Evolutionary conservation across 192 early-diverging fungal species (phyloP), one percentile per base, ranked within the genome.

Genomic region (Thamnidium elegans): DNA sequence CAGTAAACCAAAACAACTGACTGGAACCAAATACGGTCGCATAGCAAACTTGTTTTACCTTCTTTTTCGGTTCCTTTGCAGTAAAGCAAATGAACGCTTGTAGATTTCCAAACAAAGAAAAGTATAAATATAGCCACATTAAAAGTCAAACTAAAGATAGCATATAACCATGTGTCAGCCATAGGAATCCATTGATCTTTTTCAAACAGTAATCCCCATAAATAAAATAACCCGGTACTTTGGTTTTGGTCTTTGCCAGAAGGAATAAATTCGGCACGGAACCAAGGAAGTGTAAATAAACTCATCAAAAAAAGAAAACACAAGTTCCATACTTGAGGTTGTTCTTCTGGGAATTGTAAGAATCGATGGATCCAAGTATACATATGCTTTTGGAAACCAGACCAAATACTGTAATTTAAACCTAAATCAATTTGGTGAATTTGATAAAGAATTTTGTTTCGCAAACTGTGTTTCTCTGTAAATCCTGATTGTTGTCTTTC

Each of bases 241-340:
- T 66, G 56, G 46, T 64, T 32, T 30, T 52, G 19, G 14, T 23
- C 36, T 58, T 52, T 34, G 2, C 46, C 50, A 17, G 56, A 54
- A 3, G 90, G 87, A 10, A 93, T 85, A 54, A 93, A 77, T 3
- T 80, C 76, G 3, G 87, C 91, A 8, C 77, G 52, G 54, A 91
- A 91, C 83, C 87, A 83, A 0, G 89, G 89, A 4, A 85, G 75
- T 7, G 78, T 66, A 3, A 85, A 69, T 2, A 85, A 58, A 14
- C 76, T 59, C 55, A 83, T 65, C 4, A 75, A 53, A 50, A 78
- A 78, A 32, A 69, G 58, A 32, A 53, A 70, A 43, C 63, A 52
- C 4, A 55, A 44, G 65, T 46, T 58, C 69, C 69, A 78, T 1
- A 69, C 50, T 3, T 36, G 14, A 5, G 75, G 59, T 14, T 53